A percentile compares a stretch with the other conserved stretches of the same genome.
Evolutionary conservation across 108 stramenopile genomes (phyloP).

Genomic region (Phaeodactylum tricornutum): DNA sequence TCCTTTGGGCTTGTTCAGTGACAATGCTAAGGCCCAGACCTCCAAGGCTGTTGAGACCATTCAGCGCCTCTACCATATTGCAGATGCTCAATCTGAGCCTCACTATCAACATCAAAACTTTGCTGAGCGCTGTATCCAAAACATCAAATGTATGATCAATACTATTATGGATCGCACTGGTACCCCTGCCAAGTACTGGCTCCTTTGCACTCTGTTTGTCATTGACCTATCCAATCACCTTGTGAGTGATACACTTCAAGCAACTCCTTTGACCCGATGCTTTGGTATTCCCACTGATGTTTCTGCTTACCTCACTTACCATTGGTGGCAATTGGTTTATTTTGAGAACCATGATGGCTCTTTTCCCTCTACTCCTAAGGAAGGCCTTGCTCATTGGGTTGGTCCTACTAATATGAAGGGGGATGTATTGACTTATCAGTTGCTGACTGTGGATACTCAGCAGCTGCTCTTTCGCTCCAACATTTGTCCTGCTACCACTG

Average conservation of each 20-base stretch:
- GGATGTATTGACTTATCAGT: constrained; percentile 13
- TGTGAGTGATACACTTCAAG: background rate
- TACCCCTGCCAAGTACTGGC: constrained; percentile 15
- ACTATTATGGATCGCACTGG: constrained; percentile 18
- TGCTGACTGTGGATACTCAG: no score
- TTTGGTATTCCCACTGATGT: constrained; percentile 14
- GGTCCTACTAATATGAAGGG: constrained; percentile 24
- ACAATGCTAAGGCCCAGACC: constrained; percentile 11
- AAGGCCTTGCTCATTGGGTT: no score
- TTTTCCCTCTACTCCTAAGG: background rate
- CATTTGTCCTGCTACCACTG: no score
- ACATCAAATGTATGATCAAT: constrained; percentile 3
- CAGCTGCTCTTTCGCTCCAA: no score
- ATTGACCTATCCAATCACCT: constrained; percentile 13
- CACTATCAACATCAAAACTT: constrained; percentile 16
- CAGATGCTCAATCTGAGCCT: constrained; percentile 8
- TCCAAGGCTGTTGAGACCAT: constrained; percentile 1
- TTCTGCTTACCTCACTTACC: constrained; percentile 3
- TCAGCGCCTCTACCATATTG: constrained; percentile 5
- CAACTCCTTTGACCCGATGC: constrained; percentile 1
- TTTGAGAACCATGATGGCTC: background rate
- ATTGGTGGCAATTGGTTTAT: constrained; percentile 14
- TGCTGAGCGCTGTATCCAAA: constrained; percentile 8
- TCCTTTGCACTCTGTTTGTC: constrained; percentile 9
- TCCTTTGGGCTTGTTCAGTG: constrained; percentile 3